Conservation (phyloP, 192 early-diverging fungal species). For the Coemansia sp. region DNA sequence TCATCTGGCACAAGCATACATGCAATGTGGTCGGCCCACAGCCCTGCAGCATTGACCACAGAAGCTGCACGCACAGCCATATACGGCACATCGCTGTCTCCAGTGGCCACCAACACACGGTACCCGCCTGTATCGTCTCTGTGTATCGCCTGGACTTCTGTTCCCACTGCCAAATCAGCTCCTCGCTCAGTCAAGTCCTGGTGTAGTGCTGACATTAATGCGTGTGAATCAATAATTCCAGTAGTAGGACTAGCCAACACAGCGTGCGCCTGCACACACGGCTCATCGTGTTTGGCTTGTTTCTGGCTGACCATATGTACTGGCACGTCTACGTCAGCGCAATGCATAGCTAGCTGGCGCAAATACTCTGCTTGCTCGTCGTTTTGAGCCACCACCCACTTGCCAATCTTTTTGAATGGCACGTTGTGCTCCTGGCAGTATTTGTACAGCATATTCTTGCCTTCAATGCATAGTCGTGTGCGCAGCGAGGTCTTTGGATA, state of each 20-base stretch:
- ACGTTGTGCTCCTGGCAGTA: constrained; percentile 56
- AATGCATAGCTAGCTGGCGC: constrained; percentile 55
- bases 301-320: constrained; percentile 51
- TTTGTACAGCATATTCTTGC: constrained; percentile 67
- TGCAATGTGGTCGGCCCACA: constrained; percentile 66
- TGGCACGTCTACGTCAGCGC: constrained; percentile 54
- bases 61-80: constrained; percentile 55
- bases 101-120: constrained; percentile 52
- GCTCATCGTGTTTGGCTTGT: constrained; percentile 55
- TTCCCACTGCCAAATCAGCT: constrained; percentile 56
- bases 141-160: constrained; percentile 52
- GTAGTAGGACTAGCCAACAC: constrained; percentile 70
- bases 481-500: constrained; percentile 74
- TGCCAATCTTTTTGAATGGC: constrained; percentile 59
- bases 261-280: constrained; percentile 54
- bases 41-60: constrained; percentile 78
- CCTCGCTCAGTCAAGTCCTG: constrained; percentile 51
- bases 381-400: constrained; percentile 75
- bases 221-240: constrained; percentile 80
- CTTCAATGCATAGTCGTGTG: constrained; percentile 72
- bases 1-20: constrained; percentile 31
- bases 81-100: constrained; percentile 35
- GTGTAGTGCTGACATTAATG: constrained; percentile 63
- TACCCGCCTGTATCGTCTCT: constrained; percentile 36
- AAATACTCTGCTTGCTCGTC: constrained; percentile 57